Conservation (phyloP, 345 rosid species). For the Stellera chamaejasme region DNA sequence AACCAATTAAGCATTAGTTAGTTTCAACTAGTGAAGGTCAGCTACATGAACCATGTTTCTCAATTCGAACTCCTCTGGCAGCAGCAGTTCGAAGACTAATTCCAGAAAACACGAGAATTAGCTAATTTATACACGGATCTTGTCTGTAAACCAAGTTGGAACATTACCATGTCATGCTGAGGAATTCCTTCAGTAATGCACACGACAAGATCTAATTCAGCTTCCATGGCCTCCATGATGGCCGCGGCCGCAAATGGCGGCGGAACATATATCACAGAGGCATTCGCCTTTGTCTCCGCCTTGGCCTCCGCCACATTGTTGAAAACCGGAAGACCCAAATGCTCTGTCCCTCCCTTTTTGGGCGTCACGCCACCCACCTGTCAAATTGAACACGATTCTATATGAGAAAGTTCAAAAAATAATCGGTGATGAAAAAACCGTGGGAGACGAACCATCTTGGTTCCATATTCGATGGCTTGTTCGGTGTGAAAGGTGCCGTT, state of each 20-base stretch:
- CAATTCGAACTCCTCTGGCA: too few relatives aligned
- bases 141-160: too few relatives aligned
- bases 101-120: too few relatives aligned
- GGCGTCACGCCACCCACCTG: conserved; percentile 96
- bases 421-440: background rate
- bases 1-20: too few relatives aligned
- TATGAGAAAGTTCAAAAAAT: background rate
- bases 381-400: background rate
- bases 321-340: conserved; percentile 83
- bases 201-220: conserved; percentile 77
- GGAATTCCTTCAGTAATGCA: conserved; percentile 90
- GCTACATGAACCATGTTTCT: too few relatives aligned
- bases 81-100: too few relatives aligned
- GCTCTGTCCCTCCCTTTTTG: conserved; percentile 87
- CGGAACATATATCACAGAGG: conserved; percentile 79
- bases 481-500: conserved; percentile 87
- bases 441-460: conserved; percentile 51
- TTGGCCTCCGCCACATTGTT: conserved; percentile 84
- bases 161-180: conserved; percentile 78
- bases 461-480: conserved; percentile 88
- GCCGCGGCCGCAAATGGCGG: conserved; percentile 92
- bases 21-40: too few relatives aligned
- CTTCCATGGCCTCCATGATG: conserved; percentile 80
- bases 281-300: conserved; percentile 80
- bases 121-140: too few relatives aligned